Conservation (phyloP, 176 grass and related monocot species). For the Oryza meridionalis region DNA sequence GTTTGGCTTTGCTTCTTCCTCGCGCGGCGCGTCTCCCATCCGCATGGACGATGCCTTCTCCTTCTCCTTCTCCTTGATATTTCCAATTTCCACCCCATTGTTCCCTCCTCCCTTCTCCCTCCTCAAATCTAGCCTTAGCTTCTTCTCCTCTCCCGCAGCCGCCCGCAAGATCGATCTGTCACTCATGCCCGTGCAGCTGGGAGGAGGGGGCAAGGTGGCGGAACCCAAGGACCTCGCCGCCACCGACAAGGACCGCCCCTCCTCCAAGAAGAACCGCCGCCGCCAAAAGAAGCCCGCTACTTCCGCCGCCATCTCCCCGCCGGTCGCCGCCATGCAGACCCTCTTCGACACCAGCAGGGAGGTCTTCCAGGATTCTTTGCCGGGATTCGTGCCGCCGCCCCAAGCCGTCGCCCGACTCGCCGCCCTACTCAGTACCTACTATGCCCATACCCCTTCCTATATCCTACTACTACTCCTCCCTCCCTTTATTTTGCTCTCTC, state of each 20-base stretch:
- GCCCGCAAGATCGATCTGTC: background rate
- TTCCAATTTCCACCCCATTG: background rate
- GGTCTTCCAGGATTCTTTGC: slow-evolving; percentile 49
- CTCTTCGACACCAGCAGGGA: slow-evolving; percentile 71
- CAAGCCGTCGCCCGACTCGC: slow-evolving; percentile 61
- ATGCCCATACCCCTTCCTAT: background rate
- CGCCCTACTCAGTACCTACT: slow-evolving; percentile 44
- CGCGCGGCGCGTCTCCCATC: no score
- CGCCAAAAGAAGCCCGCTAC: slow-evolving; percentile 37
- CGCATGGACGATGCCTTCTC: background rate
- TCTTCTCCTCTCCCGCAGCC: background rate
- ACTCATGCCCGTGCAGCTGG: slow-evolving; percentile 42
- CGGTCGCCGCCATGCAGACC: slow-evolving; percentile 51
- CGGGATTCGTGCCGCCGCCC: slow-evolving; percentile 57
- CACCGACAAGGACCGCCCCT: background rate
- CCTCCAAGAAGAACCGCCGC: slow-evolving; percentile 42
- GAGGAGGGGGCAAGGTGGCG: slow-evolving; percentile 33
- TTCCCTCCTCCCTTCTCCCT: background rate
- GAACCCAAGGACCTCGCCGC: background rate
- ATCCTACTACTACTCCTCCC: background rate
- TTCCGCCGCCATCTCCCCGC: background rate
- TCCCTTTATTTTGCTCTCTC: no score
- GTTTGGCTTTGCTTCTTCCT: no score
- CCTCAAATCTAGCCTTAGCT: background rate
- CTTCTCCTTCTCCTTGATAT: background rate